These are phyloP conservation scores for Podosphaera aphanis DNA, from an alignment of 2,329 filamentous ascomycete species.

Conservation along the genomic window DNA sequence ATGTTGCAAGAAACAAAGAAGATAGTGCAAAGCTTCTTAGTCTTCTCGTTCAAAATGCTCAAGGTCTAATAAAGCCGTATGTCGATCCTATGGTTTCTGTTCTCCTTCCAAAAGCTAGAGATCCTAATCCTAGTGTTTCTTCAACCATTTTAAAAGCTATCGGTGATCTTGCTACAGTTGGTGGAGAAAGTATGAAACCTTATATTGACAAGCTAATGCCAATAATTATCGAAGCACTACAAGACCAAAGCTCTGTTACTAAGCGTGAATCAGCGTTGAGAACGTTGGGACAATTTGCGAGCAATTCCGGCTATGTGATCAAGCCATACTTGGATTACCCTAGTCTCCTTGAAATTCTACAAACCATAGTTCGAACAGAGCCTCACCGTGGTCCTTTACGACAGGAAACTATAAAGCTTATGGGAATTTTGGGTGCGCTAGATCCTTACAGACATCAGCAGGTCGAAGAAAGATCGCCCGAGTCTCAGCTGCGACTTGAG, in stretches of 20 bases:
- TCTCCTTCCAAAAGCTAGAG: constrained; percentile 75
- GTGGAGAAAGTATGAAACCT: constrained; percentile 75
- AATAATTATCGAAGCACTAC: constrained; percentile 76
- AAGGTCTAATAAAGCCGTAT: constrained; percentile 81
- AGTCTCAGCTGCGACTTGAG: constrained; percentile 45
- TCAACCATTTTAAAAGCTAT: constrained; percentile 90
- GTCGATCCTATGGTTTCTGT: constrained; percentile 92
- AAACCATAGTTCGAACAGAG: constrained; percentile 85
- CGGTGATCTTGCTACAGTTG: constrained; percentile 79
- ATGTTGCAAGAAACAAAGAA: constrained; percentile 81
- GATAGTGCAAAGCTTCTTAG: constrained; percentile 87
- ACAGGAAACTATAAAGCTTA: constrained; percentile 85
- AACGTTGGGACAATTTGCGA: constrained; percentile 76
- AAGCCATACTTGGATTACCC: constrained; percentile 89
- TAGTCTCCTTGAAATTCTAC: constrained; percentile 72
- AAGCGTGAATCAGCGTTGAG: constrained; percentile 83
- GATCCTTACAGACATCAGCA: constrained; percentile 95
- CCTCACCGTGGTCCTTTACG: constrained; percentile 59
- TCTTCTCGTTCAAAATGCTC: constrained; percentile 77
- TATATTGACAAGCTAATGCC: constrained; percentile 89
- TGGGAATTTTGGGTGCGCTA: constrained; percentile 82
- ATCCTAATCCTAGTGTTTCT: constrained; percentile 66
- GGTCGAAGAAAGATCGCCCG: constrained; percentile 71
- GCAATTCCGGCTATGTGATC: constrained; percentile 94
- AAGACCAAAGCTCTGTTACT: constrained; percentile 73